phyloP scores from a whole-genome alignment of 2,329 filamentous ascomycete genomes.

The Graphilbum sp. region DNA sequence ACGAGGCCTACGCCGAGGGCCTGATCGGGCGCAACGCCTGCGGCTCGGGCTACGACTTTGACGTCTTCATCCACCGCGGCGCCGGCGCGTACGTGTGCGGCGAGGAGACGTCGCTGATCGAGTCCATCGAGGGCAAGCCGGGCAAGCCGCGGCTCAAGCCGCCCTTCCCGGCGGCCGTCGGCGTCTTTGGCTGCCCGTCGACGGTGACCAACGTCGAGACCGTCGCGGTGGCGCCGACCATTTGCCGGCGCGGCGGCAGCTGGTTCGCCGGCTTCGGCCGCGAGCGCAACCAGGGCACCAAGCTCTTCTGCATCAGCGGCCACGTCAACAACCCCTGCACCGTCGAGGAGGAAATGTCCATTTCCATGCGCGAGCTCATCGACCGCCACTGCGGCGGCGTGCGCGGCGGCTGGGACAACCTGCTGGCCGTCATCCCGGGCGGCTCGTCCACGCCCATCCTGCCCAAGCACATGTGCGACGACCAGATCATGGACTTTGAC shows the following conservation, averaged over 20 bases:
- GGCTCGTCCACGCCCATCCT: conserved; percentile 94
- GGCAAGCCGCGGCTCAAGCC: conserved; percentile 98
- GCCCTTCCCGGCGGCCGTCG: conserved; percentile 91
- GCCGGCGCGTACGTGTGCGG: conserved; percentile 97
- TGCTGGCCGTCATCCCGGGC: conserved; percentile 86
- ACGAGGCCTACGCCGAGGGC: conserved; percentile 90
- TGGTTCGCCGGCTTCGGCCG: conserved; percentile 94
- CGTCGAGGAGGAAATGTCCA: conserved; percentile 99
- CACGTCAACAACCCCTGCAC: conserved; percentile 98
- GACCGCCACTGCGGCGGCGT: conserved; percentile 98
- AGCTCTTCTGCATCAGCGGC: conserved; percentile 95
- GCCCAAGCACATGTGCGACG: conserved; percentile 76
- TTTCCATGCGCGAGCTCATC: conserved; percentile 86
- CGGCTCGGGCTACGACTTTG: conserved; percentile 92
- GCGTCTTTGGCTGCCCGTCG: conserved; percentile 93
- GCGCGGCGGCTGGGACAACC: conserved; percentile 92
- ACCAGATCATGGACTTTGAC: conserved; percentile 98
- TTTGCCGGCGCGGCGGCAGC: conserved; percentile 74
- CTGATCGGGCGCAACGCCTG: conserved; percentile 98
- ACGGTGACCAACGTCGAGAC: conserved; percentile 99
- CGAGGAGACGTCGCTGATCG: conserved; percentile 95
- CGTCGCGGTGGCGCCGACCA: conserved; percentile 85
- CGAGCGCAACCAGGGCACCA: conserved; percentile 91
- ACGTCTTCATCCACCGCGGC: conserved; percentile 90
- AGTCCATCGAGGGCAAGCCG: conserved; percentile 95